Conservation (phyloP, 2,329 filamentous ascomycete species). For the Fusarium sarcochroum region DNA sequence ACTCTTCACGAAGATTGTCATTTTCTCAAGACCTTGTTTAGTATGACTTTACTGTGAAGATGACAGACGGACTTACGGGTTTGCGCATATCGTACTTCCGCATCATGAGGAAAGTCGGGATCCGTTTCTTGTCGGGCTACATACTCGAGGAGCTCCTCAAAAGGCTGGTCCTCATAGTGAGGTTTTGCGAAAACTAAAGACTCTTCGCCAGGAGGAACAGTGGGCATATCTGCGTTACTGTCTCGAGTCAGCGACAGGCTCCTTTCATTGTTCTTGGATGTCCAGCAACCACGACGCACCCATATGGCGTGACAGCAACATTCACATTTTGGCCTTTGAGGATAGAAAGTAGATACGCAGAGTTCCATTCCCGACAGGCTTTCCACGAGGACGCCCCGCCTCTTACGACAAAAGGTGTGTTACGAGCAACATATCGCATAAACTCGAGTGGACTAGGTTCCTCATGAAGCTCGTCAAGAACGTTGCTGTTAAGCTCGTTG, state of each 20-base stretch:
- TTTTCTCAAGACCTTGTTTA: conserved; percentile 69
- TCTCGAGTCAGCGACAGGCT: background rate
- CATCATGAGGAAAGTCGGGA: conserved; percentile 45
- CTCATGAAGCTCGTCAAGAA: conserved; percentile 71
- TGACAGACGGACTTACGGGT: conserved; percentile 68
- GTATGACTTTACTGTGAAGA: background rate
- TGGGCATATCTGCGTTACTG: conserved; percentile 58
- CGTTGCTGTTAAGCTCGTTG: conserved; percentile 76
- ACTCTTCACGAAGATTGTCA: conserved; percentile 84
- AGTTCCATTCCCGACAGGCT: conserved; percentile 74
- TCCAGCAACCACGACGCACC: conserved; percentile 63
- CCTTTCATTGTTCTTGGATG: background rate
- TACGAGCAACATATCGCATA: conserved; percentile 81
- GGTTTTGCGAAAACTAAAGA: conserved; percentile 77
- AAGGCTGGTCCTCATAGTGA: conserved; percentile 74
- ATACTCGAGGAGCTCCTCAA: conserved; percentile 72
- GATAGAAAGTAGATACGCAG: conserved; percentile 67
- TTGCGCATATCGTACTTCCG: conserved; percentile 79
- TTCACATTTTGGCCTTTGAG: conserved; percentile 74
- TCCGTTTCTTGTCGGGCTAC: conserved; percentile 70
- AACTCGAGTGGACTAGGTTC: conserved; percentile 84
- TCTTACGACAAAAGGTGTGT: conserved; percentile 81
- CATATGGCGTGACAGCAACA: conserved; percentile 82
- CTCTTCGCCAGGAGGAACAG: conserved; percentile 43
- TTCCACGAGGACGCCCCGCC: conserved; percentile 73